Conservation (phyloP, 1,284 basidiomycete species). For the Ceratobasidium sp. region DNA sequence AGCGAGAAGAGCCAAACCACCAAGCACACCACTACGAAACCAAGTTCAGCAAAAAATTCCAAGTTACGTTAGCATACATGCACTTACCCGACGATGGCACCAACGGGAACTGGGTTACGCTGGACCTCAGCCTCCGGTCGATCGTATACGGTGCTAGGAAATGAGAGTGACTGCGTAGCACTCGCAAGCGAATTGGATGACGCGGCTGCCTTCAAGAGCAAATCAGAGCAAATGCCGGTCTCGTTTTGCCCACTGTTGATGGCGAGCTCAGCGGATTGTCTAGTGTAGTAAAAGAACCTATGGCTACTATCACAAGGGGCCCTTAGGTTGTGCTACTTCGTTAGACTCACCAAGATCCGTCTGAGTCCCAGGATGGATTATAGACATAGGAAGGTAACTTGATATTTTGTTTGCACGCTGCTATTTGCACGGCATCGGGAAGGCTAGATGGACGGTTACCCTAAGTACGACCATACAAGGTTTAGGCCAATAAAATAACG, state of each 20-base stretch:
- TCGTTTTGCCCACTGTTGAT: conserved; percentile 6
- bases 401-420: conserved; percentile 7
- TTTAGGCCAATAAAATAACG: not conserved
- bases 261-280: not conserved
- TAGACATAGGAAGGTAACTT: conserved; percentile 15
- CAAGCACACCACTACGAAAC: not conserved
- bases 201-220: too few relatives aligned
- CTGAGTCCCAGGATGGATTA: not conserved
- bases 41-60: not conserved
- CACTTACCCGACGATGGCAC: conserved; percentile 15
- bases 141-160: too few relatives aligned
- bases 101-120: too few relatives aligned
- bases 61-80: not conserved
- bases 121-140: too few relatives aligned
- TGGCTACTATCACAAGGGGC: not conserved
- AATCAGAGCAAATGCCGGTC: not conserved
- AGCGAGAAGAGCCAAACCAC: conserved; percentile 6
- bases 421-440: not conserved
- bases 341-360: not conserved
- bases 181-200: too few relatives aligned
- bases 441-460: not conserved
- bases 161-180: too few relatives aligned
- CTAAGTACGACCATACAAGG: not conserved
- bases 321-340: not conserved
- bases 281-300: conserved; percentile 8